Conservation (phyloP, 169 alveolate genomes). For the Hammondia hammondi region DNA sequence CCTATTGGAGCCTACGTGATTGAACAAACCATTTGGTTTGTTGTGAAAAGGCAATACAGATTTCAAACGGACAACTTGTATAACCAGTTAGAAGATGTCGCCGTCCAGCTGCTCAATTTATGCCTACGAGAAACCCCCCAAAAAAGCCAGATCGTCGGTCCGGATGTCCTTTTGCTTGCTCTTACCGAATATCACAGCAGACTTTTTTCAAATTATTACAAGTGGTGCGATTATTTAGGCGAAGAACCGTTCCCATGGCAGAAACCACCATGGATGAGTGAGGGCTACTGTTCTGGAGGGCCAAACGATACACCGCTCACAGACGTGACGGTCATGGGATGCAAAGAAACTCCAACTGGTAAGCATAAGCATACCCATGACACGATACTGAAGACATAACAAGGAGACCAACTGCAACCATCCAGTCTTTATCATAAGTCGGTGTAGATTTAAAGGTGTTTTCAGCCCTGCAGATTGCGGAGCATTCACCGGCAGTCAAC, state of each 20-base stretch:
- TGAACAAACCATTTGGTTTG: constrained; percentile 67
- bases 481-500: too few relatives aligned
- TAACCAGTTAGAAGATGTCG: constrained; percentile 64
- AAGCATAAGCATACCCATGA: background rate
- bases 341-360: background rate
- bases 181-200: constrained; percentile 56
- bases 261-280: constrained; percentile 61
- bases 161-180: constrained; percentile 46
- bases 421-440: too few relatives aligned
- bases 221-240: constrained; percentile 69
- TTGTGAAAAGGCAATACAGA: constrained; percentile 63
- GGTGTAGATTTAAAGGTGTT: too few relatives aligned
- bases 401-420: too few relatives aligned
- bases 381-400: too few relatives aligned
- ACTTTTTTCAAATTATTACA: constrained; percentile 62
- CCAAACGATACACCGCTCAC: constrained; percentile 11
- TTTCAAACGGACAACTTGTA: constrained; percentile 59
- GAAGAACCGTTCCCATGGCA: constrained; percentile 63
- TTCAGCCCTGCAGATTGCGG: too few relatives aligned
- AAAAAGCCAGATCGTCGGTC: constrained; percentile 43
- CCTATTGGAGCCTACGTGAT: constrained; percentile 41
- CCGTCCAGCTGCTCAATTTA: constrained; percentile 54
- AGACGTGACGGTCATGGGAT: background rate
- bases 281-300: constrained; percentile 48
- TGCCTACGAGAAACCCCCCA: constrained; percentile 42